Conservation (phyloP, 352 stramenopile genomes). For the Phytophthora nicotianae region DNA sequence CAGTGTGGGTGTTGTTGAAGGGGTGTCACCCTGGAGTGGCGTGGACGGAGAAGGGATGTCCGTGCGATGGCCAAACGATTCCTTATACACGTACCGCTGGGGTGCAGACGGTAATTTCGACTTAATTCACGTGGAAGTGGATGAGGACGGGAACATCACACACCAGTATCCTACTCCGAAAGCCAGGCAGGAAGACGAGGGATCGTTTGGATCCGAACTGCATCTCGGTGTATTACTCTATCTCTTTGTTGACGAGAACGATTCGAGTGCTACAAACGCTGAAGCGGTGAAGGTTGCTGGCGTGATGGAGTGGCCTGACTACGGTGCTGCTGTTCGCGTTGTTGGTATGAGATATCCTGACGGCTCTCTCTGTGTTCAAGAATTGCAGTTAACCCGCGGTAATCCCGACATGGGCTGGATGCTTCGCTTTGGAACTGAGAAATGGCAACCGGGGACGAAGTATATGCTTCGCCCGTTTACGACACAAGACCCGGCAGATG, state of each 20-base stretch:
- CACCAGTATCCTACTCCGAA: conserved; percentile 74
- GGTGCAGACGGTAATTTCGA: conserved; percentile 89
- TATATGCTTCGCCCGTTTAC: conserved; percentile 60
- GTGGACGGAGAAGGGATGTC: conserved; percentile 90
- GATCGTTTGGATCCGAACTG: conserved; percentile 73
- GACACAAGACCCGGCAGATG: conserved; percentile 12
- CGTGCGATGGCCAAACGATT: conserved; percentile 89
- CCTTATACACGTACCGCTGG: conserved; percentile 89
- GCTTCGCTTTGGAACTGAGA: conserved; percentile 84
- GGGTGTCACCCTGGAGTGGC: conserved; percentile 87
- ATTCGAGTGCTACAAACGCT: background rate
- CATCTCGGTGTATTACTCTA: conserved; percentile 84
- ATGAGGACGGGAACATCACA: conserved; percentile 77
- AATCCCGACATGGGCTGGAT: conserved; percentile 89
- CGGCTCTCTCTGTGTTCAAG: conserved; percentile 69
- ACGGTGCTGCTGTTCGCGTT: conserved; percentile 72
- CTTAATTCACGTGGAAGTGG: conserved; percentile 83
- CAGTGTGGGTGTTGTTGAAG: conserved; percentile 81
- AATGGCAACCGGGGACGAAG: conserved; percentile 88
- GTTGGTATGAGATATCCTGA: conserved; percentile 65
- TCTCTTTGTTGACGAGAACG: conserved; percentile 45
- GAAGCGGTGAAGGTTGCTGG: conserved; percentile 54
- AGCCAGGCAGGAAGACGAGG: conserved; percentile 74
- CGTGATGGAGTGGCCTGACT: conserved; percentile 86
- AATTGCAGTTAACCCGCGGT: conserved; percentile 81